A percentile compares a stretch with the other conserved stretches of the same genome.
Evolutionary conservation across 176 grass and related monocot genomes (phyloP).

Genomic region (Guadua angustifolia): DNA sequence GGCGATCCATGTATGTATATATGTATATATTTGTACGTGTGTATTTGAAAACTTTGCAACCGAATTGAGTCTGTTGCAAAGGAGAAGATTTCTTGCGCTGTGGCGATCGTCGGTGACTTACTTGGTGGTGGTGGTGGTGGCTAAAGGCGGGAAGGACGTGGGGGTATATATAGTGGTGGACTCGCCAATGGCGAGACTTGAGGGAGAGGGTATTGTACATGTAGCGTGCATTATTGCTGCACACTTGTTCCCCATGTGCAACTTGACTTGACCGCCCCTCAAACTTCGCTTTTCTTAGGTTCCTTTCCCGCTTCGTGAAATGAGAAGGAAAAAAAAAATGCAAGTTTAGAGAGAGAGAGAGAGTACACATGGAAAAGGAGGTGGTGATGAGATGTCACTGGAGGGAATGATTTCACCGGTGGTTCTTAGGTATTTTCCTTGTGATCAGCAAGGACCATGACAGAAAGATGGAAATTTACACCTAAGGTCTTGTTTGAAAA

Average conservation of each 20-base stretch:
- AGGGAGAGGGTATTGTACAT: conserved; percentile 21
- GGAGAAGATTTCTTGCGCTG: not conserved
- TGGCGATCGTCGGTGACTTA: not conserved
- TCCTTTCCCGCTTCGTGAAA: not conserved
- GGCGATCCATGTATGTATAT: conserved; percentile 30
- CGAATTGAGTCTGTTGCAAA: not conserved
- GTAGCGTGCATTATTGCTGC: conserved; percentile 31
- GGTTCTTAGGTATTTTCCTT: not conserved
- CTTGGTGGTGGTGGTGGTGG: not conserved
- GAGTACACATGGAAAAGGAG: no score
- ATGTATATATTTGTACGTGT: not conserved
- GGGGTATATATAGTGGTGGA: conserved; percentile 48
- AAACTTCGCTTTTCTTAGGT: not conserved
- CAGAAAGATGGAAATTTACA: not conserved
- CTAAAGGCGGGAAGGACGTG: conserved; percentile 38
- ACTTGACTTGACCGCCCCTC: not conserved
- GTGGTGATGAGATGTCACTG: not conserved
- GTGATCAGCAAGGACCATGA: not conserved
- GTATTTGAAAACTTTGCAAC: not conserved
- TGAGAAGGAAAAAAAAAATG: not conserved
- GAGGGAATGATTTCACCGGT: not conserved
- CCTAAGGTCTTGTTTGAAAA: no score
- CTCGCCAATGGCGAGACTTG: conserved; percentile 25
- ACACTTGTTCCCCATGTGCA: conserved; percentile 49
- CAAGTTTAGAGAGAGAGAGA: not conserved